phyloP scores from a whole-genome alignment of 441 rosid species.

The Capsella rubella region DNA sequence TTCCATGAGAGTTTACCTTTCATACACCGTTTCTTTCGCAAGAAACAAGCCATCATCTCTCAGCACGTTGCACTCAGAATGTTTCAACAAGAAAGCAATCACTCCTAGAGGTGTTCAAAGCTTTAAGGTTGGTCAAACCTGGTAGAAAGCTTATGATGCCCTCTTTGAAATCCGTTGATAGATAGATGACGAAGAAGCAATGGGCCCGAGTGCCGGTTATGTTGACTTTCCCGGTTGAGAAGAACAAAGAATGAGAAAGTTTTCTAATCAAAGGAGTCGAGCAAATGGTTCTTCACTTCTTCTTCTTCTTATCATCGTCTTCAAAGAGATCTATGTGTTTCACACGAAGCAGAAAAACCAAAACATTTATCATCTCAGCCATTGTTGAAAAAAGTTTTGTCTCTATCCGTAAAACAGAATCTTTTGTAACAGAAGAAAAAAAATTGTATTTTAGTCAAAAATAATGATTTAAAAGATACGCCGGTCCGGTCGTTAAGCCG shows the following conservation, averaged over 20 bases:
- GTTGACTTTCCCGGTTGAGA: conserved; percentile 58
- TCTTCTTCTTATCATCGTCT: conserved; percentile 57
- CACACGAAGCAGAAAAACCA: conserved; percentile 32
- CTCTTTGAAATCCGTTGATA: conserved; percentile 32
- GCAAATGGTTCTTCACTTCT: conserved; percentile 52
- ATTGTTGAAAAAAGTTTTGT: conserved; percentile 35
- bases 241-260: conserved; percentile 37
- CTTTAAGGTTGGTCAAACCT: conserved; percentile 62
- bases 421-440: conserved; percentile 11
- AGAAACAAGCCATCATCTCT: conserved; percentile 52
- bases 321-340: conserved; percentile 54
- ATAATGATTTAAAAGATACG: conserved; percentile 18
- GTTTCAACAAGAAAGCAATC: conserved; percentile 49
- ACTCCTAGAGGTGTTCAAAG: conserved; percentile 58
- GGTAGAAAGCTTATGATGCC: conserved; percentile 63
- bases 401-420: conserved; percentile 35
- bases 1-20: conserved; percentile 58
- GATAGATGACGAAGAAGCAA: conserved; percentile 38
- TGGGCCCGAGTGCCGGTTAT: conserved; percentile 67
- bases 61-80: conserved; percentile 48
- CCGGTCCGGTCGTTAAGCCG: conserved; percentile 34
- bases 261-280: conserved; percentile 52
- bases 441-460: not conserved
- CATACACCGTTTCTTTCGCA: conserved; percentile 44
- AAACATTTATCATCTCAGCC: conserved; percentile 21